Base-by-base conservation (phyloP, 768 basidiomycete species). In the Multifurca ochricompacta region DNA sequence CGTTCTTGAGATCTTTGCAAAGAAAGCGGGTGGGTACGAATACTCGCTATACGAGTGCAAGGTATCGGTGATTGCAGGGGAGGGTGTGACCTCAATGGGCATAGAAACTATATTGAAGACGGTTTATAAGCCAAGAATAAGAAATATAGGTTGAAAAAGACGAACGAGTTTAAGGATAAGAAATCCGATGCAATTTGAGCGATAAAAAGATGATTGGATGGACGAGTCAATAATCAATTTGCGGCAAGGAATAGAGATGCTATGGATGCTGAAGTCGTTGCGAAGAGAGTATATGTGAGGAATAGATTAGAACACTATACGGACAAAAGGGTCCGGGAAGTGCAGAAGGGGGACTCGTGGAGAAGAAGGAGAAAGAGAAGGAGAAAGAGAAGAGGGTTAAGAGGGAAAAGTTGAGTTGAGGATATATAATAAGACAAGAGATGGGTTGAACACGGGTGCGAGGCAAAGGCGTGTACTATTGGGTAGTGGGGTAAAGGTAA, bases 51-150 rank as follows among this genome's bases (percentile, higher is more conserved):
- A 64, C 57, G 64, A 63, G 63, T 65, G 68, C 68, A 70, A 72
- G 62, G 62, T 68, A 62, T 71, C 71, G 56, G 67, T 62, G 53
- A 71, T 73, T 59, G 77, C 73, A 72, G 62, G 62, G 52, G 74
- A 66, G 64, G 77, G 70, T 75, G 80, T 76, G 71, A 82, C 79
- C 75, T 77, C 75, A 72, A 79, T 76, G 77, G 79, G 79, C 82
- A 85, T 85, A 59, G 78, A 78, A 79, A 80, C 78, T 47, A 35
- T 18, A 37, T 45, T 49, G 60, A 47, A 47, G 48, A 51, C 21
- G 45, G 36, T 46, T 34, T 48, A 54, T 46, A 53, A 41, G 64
- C 67, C n/a, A 58, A 66, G 67, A 62, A 57, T 53, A 56, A 54
- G 63, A 59, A 54, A 58, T 45, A 58, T 56, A 32, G 37, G 43